A percentile compares a stretch with the other conserved stretches of the same genome.
Evolutionary conservation across 495 filamentous ascomycete genomes (phyloP).

Genomic region (Trichoderma orchidacearum): DNA sequence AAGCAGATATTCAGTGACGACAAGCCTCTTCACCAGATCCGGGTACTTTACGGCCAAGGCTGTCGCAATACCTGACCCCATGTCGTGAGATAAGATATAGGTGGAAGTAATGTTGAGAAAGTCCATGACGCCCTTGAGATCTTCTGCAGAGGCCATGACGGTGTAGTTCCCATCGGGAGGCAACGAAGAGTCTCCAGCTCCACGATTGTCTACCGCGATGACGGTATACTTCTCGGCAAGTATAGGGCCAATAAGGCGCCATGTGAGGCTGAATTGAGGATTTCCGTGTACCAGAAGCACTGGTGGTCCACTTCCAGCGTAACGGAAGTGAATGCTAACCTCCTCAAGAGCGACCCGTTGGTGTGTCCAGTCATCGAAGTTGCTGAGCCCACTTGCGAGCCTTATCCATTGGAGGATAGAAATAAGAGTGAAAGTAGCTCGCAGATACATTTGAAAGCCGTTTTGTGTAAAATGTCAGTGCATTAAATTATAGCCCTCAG

Average conservation of each 20-base stretch:
- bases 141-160: slow-evolving; percentile 13
- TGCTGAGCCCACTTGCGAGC: too few relatives aligned
- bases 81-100: slow-evolving; percentile 26
- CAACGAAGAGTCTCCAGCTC: slow-evolving; percentile 21
- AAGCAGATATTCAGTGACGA: slow-evolving; percentile 20
- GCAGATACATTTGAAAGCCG: too few relatives aligned
- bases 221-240: slow-evolving; percentile 40
- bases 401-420: too few relatives aligned
- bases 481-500: too few relatives aligned
- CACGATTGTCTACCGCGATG: slow-evolving; percentile 26
- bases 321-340: slow-evolving; percentile 26
- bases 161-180: slow-evolving; percentile 20
- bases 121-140: slow-evolving; percentile 23
- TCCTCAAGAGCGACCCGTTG: slow-evolving; percentile 20
- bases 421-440: too few relatives aligned
- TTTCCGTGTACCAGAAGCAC: slow-evolving; percentile 25
- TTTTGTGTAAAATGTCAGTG: too few relatives aligned
- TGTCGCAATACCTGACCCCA: slow-evolving; percentile 20
- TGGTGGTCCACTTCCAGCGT: slow-evolving; percentile 23
- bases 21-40: slow-evolving; percentile 13
- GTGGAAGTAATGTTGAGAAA: slow-evolving; percentile 24
- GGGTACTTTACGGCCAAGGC: slow-evolving; percentile 19
- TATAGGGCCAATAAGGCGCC: slow-evolving; percentile 42
- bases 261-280: slow-evolving; percentile 23
- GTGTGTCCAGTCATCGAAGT: slow-evolving; percentile 19